Base-by-base conservation (phyloP, 495 filamentous ascomycete genomes). In the Talaromyces stipitatus region DNA sequence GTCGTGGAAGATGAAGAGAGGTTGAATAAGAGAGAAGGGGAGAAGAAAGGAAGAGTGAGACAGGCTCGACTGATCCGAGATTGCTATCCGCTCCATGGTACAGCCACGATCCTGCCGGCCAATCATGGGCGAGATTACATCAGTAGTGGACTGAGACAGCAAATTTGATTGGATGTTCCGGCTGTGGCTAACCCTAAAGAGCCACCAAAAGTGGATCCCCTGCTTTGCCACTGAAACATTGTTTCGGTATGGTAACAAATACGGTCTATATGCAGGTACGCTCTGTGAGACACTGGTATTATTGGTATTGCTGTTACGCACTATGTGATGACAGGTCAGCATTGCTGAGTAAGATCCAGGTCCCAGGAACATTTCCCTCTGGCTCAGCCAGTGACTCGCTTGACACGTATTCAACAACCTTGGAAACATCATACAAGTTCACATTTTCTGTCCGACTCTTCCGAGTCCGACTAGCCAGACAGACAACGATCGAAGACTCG, bases 171-270 rank as follows among this genome's bases (percentile, higher is more conserved):
- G 45, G 36, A 0, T 7, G 9, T 4, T 2, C n/a, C 16, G n/a
- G 36, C 36, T 41, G 24, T 48, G 45, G 24, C 45, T 48, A 48
- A 48, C 45, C 24, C 6, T 26, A 48, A 24, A 24, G 45, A 48
- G 45, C 45, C 45, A 48, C 45, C 6, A 33, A 48, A 24, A 26
- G 45, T 18, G 45, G 45, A 8, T 26, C 45, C 22, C 20, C 24
- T 20, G 20, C 45, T 48, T 48, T 48, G 45, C 45, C 45, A 48
- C 45, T 48, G 45, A 48, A 48, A 48, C 45, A 48, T 48, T 26
- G 24, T 26, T 48, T 48, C 22, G 45, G 1, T 26, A 4, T 2
- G 43, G 30, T 33, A 12, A 7, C 6, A 23, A n/a, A n/a, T 48
- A 48, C 22, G 22, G 7, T 12, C 9, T 48, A n/a, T 48, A 48